Evolutionary conservation across 192 early-diverging fungal genomes (phyloP).

Genomic region (Phycomyces blakesleeanus): DNA sequence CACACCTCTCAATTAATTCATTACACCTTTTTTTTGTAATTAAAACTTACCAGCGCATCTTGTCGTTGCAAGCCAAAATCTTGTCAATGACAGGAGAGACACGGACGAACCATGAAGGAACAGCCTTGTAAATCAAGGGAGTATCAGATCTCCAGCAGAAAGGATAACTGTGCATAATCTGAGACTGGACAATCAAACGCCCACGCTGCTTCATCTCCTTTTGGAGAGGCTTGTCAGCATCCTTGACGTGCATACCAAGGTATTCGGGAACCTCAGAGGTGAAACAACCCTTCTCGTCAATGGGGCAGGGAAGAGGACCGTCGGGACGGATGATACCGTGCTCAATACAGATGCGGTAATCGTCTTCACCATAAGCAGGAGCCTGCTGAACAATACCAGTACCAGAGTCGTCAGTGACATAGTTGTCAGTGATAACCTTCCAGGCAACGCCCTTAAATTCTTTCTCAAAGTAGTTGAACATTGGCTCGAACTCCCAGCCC

Average conservation of each 20-base stretch:
- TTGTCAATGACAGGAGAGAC: slow-evolving; percentile 80
- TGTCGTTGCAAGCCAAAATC: slow-evolving; percentile 80
- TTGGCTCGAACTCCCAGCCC: slow-evolving; percentile 85
- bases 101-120: slow-evolving; percentile 97
- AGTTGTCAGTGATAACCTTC: slow-evolving; percentile 83
- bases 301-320: slow-evolving; percentile 84
- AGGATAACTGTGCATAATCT: slow-evolving; percentile 90
- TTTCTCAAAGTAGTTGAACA: slow-evolving; percentile 80
- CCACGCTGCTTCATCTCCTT: slow-evolving; percentile 82
- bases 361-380: slow-evolving; percentile 98
- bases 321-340: slow-evolving; percentile 78
- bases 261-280: slow-evolving; percentile 76
- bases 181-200: slow-evolving; percentile 87
- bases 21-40: too few species aligned
- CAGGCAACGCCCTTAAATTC: slow-evolving; percentile 78
- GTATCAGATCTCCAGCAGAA: slow-evolving; percentile 99
- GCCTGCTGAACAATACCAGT: slow-evolving; percentile 98
- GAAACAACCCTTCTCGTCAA: slow-evolving; percentile 83
- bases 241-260: slow-evolving; percentile 85
- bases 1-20: slow-evolving; percentile 10
- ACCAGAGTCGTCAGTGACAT: slow-evolving; percentile 90
- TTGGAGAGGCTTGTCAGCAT: slow-evolving; percentile 95
- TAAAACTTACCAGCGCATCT: slow-evolving; percentile 82
- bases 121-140: slow-evolving; percentile 93
- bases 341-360: slow-evolving; percentile 89